phyloP scores from a whole-genome alignment of 176 grass and related monocot genomes.

The Raddia distichophylla region DNA sequence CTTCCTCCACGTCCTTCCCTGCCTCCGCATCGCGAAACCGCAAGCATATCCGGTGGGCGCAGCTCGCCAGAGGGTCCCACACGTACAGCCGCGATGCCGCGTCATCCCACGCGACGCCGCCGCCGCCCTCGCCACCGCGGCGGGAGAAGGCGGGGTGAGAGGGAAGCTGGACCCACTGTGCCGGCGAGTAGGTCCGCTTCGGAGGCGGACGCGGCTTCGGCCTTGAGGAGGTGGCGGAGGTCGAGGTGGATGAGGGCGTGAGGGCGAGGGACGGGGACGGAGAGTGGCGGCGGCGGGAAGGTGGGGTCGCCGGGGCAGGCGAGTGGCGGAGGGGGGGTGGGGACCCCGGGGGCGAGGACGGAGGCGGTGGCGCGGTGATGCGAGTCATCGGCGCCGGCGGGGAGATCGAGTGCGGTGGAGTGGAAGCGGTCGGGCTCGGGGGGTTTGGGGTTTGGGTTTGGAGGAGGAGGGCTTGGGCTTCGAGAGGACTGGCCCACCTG shows the following conservation, averaged over 20 bases:
- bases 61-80: constrained; percentile 58
- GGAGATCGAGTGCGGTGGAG: constrained; percentile 5
- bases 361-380: constrained; percentile 63
- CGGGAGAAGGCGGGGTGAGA: constrained; percentile 48
- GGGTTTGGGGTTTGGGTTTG: constrained; percentile 25
- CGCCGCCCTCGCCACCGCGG: constrained; percentile 10
- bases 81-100: constrained; percentile 68
- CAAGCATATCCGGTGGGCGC: constrained; percentile 66
- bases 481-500: not conserved
- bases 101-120: constrained; percentile 67
- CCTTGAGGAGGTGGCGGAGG: constrained; percentile 49
- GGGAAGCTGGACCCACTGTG: constrained; percentile 53
- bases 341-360: constrained; percentile 55
- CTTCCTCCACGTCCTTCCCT: constrained; percentile 42
- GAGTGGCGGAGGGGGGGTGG: constrained; percentile 51
- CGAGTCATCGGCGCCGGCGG: constrained; percentile 69
- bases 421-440: not conserved
- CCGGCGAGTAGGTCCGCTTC: constrained; percentile 52
- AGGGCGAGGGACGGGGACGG: constrained; percentile 53
- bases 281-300: constrained; percentile 45
- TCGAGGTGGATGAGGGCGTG: constrained; percentile 43
- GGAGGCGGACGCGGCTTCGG: constrained; percentile 39
- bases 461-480: not conserved
- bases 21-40: constrained; percentile 62
- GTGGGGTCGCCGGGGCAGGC: constrained; percentile 21